Conservation (phyloP, 1,284 basidiomycete genomes). For the Serendipita sp. region DNA sequence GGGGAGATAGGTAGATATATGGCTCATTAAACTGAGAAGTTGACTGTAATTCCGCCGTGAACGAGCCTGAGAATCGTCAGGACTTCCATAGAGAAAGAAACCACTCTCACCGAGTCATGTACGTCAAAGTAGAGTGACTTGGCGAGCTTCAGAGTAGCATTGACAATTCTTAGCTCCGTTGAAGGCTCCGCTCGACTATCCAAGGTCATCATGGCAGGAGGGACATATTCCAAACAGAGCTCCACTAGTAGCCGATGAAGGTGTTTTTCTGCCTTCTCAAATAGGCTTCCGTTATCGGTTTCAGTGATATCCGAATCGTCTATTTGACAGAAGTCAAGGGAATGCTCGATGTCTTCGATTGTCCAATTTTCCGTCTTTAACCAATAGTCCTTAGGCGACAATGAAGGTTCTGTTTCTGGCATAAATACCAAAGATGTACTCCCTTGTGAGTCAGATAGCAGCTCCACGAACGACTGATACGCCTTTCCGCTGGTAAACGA, state of each 20-base stretch:
- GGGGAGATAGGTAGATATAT: no score
- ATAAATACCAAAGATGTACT: not conserved
- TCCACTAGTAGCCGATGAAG: not conserved
- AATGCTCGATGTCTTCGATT: not conserved
- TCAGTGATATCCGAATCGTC: not conserved
- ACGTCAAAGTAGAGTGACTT: constrained; percentile 26
- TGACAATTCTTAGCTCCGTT: constrained; percentile 48
- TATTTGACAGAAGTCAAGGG: not conserved
- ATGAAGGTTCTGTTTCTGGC: not conserved
- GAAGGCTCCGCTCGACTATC: constrained; percentile 37
- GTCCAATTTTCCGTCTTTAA: not conserved
- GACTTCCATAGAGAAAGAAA: constrained; percentile 29
- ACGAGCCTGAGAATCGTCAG: constrained; percentile 59
- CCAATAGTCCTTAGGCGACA: not conserved
- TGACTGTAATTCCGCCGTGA: constrained; percentile 52
- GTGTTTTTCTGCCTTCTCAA: not conserved
- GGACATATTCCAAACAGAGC: constrained; percentile 6
- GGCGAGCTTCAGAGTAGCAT: constrained; percentile 46
- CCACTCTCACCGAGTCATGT: constrained; percentile 10
- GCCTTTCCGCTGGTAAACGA: constrained; percentile 12
- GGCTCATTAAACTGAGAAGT: no score
- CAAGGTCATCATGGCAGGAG: constrained; percentile 32
- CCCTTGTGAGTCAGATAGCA: not conserved
- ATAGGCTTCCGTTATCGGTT: not conserved
- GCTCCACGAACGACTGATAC: constrained; percentile 7